Evolutionary conservation across 2,329 filamentous ascomycete species (phyloP).

Genomic region (Allantophomopsis cytisporea): DNA sequence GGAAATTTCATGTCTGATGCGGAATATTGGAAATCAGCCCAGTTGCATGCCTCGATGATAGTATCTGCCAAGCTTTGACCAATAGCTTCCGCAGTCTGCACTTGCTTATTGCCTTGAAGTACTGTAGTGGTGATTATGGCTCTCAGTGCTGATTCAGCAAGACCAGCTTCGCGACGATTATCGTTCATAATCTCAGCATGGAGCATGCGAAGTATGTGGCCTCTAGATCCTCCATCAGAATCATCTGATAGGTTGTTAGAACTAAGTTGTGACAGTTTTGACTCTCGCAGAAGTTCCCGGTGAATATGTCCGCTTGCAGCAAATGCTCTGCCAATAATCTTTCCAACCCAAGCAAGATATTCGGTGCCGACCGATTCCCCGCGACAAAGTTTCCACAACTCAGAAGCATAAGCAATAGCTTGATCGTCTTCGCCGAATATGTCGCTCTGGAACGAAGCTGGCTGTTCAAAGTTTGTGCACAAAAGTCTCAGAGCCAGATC

Average conservation of each 20-base stretch:
- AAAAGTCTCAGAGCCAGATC: slow-evolving; percentile 60
- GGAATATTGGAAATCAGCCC: slow-evolving; percentile 39
- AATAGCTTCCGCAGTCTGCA: background rate
- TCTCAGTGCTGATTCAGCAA: slow-evolving; percentile 47
- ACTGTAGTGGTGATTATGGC: slow-evolving; percentile 37
- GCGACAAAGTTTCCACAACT: slow-evolving; percentile 66
- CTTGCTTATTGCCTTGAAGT: slow-evolving; percentile 18
- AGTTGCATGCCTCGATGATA: slow-evolving; percentile 39
- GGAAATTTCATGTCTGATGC: slow-evolving; percentile 29
- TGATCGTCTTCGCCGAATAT: slow-evolving; percentile 54
- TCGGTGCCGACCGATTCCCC: slow-evolving; percentile 46
- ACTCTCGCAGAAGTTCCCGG: slow-evolving; percentile 44
- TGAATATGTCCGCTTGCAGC: slow-evolving; percentile 59
- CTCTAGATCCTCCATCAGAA: slow-evolving; percentile 41
- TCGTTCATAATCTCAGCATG: slow-evolving; percentile 46
- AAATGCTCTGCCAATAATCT: slow-evolving; percentile 74
- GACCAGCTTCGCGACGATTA: slow-evolving; percentile 38
- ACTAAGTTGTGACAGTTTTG: slow-evolving; percentile 23
- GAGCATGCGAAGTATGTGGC: slow-evolving; percentile 46
- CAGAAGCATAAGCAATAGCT: slow-evolving; percentile 45
- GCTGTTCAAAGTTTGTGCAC: slow-evolving; percentile 59
- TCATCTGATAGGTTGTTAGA: slow-evolving; percentile 3
- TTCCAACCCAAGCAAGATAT: slow-evolving; percentile 76
- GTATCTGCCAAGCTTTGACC: slow-evolving; percentile 30
- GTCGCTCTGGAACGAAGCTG: slow-evolving; percentile 44